phyloP scores from a whole-genome alignment of 1,284 basidiomycete genomes.

The Sporisorium scitamineum region DNA sequence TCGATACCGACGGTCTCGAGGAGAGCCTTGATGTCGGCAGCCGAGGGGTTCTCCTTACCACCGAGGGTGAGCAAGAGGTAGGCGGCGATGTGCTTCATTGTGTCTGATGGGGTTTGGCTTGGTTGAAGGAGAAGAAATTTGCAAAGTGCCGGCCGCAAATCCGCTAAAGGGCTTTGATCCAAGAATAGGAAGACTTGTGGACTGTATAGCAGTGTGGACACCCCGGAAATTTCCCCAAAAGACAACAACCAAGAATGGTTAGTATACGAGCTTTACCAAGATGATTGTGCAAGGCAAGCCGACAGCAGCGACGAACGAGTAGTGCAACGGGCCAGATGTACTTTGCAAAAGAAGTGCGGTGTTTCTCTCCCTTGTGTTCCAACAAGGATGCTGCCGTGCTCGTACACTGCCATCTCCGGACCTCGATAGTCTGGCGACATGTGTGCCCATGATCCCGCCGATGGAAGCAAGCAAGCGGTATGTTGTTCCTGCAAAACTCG shows the following conservation, averaged over 20 bases:
- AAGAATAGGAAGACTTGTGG: slow-evolving; percentile 82
- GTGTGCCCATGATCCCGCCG: too few species aligned
- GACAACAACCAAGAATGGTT: slow-evolving; percentile 35
- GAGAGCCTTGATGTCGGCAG: slow-evolving; percentile 89
- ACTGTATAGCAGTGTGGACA: slow-evolving; percentile 53
- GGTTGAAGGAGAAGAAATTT: slow-evolving; percentile 10
- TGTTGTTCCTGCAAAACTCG: too few species aligned
- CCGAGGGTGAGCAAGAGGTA: slow-evolving; percentile 97
- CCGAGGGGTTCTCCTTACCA: slow-evolving; percentile 87
- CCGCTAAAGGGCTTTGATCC: slow-evolving; percentile 68
- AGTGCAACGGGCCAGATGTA: not conserved
- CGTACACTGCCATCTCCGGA: too few species aligned
- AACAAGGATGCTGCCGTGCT: not conserved
- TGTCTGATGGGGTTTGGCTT: slow-evolving; percentile 15
- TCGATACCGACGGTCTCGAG: slow-evolving; percentile 88
- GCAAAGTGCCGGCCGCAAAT: slow-evolving; percentile 65
- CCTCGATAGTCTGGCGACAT: too few species aligned
- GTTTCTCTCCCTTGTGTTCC: not conserved
- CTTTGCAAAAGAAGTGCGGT: not conserved
- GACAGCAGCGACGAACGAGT: slow-evolving; percentile 6
- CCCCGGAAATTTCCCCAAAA: slow-evolving; percentile 39
- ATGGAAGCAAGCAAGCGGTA: too few species aligned
- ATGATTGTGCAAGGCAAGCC: not conserved
- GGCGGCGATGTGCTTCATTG: slow-evolving; percentile 69
- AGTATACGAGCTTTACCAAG: slow-evolving; percentile 4